Percentiles rank a stretch among this genome's conserved stretches.
phyloP scores from a whole-genome alignment of 208 protist genomes.

The Willaertia magna region DNA sequence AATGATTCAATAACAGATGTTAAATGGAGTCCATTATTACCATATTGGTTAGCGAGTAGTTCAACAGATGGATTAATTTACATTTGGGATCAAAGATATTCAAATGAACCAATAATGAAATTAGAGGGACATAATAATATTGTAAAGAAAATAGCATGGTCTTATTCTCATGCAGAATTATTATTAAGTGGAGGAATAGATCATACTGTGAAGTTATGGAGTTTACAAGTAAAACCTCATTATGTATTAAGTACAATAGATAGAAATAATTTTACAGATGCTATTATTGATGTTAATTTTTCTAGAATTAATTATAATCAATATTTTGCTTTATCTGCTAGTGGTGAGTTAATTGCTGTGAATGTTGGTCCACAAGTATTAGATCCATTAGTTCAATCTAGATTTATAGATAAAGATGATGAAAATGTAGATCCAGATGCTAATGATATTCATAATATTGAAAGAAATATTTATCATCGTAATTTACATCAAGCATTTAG shows the following conservation, averaged over 20 bases:
- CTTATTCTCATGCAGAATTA: conserved; percentile 30
- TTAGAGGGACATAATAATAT: conserved; percentile 10
- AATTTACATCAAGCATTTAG: background rate
- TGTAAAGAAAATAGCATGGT: conserved; percentile 44
- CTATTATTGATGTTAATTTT: background rate
- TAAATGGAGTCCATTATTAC: background rate
- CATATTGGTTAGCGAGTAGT: conserved; percentile 5
- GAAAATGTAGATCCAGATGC: background rate
- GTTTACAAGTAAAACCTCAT: conserved; percentile 26
- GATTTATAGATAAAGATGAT: background rate
- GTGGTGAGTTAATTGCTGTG: background rate
- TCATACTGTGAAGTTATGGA: conserved; percentile 54
- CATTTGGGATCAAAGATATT: conserved; percentile 10
- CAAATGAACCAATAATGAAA: background rate
- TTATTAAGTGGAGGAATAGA: conserved; percentile 51
- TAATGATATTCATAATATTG: background rate
- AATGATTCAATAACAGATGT: background rate
- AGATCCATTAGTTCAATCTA: background rate
- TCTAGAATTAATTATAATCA: background rate
- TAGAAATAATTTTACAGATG: background rate
- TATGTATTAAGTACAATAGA: background rate
- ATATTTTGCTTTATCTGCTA: background rate
- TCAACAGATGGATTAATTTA: background rate
- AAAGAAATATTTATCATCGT: background rate
- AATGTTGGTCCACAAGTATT: background rate